Evolutionary conservation across 495 filamentous ascomycete species (phyloP).

Genomic region (Margaritispora aquatica): DNA sequence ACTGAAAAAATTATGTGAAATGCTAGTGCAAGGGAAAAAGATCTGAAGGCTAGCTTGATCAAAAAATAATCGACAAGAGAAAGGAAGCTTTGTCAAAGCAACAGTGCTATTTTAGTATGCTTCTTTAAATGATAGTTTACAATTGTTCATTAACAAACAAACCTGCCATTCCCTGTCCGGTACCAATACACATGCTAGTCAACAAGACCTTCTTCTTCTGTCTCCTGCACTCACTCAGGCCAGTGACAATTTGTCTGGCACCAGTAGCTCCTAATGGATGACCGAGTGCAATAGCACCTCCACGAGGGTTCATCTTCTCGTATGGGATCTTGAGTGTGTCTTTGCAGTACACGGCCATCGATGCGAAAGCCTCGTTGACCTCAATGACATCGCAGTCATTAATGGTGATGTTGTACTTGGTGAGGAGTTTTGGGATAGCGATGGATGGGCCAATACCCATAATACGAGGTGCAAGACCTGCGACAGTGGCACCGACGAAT

Average conservation of each 20-base stretch:
- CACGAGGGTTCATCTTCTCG: conserved; percentile 83
- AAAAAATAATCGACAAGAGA: no score
- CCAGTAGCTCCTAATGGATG: conserved; percentile 82
- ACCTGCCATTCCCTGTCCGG: conserved; percentile 74
- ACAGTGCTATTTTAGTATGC: no score
- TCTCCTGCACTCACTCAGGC: conserved; percentile 72
- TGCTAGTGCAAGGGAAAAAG: no score
- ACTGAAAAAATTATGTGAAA: no score
- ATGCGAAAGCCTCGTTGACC: conserved; percentile 96
- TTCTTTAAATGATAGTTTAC: conserved; percentile 9
- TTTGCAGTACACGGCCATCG: conserved; percentile 92
- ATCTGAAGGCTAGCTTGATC: no score
- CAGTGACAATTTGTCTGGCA: conserved; percentile 73
- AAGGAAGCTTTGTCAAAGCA: no score
- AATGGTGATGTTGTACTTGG: conserved; percentile 70
- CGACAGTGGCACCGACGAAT: conserved; percentile 86
- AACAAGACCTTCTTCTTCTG: conserved; percentile 78
- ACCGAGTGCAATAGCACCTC: conserved; percentile 72
- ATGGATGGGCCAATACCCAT: conserved; percentile 97
- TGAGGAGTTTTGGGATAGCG: conserved; percentile 89
- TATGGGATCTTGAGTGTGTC: conserved; percentile 70
- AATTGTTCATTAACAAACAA: conserved; percentile 75
- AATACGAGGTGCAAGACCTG: conserved; percentile 82
- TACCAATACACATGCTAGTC: conserved; percentile 85
- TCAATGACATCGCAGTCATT: conserved; percentile 85